phyloP scores from a whole-genome alignment of 179 eudicot species.

The Vitellaria paradoxa region DNA sequence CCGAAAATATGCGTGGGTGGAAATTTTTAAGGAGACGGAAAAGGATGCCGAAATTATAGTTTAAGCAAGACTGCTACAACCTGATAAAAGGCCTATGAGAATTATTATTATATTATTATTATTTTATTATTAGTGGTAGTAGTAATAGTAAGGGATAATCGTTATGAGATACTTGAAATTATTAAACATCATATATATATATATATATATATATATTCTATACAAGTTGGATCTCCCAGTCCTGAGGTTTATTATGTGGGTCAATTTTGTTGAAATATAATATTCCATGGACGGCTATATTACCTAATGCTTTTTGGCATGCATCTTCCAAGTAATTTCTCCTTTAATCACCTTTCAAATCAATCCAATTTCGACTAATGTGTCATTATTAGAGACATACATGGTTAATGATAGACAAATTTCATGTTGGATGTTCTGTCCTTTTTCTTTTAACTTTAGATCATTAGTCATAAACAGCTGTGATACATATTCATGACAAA shows the following conservation, averaged over 20 bases:
- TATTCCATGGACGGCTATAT: neutral
- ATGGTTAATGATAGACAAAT: neutral
- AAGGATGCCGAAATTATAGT: neutral
- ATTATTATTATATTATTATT: no score
- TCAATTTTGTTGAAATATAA: neutral
- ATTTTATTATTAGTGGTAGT: no score
- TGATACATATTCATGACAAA: no score
- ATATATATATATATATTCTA: neutral
- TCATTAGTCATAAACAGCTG: no score
- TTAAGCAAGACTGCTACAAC: neutral
- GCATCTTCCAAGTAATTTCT: neutral
- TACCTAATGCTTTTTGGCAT: neutral
- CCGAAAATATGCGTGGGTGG: neutral
- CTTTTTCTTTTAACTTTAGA: no score
- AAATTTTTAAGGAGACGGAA: no score
- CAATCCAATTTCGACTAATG: neutral
- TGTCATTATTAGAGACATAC: neutral
- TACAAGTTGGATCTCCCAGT: no score
- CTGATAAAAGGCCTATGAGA: neutral
- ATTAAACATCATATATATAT: neutral
- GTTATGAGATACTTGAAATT: neutral
- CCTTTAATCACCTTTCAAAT: neutral
- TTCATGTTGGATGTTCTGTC: no score
- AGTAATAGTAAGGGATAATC: no score
- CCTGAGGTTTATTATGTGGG: no score